A percentile compares a stretch with the other conserved stretches of the same genome.
phyloP scores from a whole-genome alignment of 345 rosid species.

The Gossypium herbaceum region DNA sequence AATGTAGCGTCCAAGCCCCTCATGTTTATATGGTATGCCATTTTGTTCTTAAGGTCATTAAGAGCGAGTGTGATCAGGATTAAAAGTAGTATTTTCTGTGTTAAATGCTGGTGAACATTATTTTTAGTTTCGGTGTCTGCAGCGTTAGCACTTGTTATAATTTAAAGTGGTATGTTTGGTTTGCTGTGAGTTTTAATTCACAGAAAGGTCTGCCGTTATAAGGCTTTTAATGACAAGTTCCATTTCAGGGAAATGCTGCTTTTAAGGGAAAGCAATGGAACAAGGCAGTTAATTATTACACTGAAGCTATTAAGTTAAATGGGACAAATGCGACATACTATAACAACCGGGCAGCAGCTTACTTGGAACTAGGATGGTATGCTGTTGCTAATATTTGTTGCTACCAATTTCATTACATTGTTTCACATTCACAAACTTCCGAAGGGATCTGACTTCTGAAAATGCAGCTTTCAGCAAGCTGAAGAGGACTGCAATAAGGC shows the following conservation, averaged over 20 bases:
- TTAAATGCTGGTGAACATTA: neutral
- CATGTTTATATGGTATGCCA: neutral
- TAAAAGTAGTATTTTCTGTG: neutral
- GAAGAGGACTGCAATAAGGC: slow-evolving; percentile 83
- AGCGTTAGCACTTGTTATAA: neutral
- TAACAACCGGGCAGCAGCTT: slow-evolving; percentile 88
- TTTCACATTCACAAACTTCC: neutral
- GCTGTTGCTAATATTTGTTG: slow-evolving; percentile 1
- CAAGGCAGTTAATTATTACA: slow-evolving; percentile 72
- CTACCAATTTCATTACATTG: slow-evolving; percentile 8
- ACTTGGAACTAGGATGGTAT: slow-evolving; percentile 75
- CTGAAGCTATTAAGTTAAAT: slow-evolving; percentile 82
- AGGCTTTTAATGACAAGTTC: slow-evolving; percentile 15
- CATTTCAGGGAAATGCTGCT: slow-evolving; percentile 84
- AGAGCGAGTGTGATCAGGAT: neutral
- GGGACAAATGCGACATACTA: slow-evolving; percentile 64
- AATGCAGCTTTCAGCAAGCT: slow-evolving; percentile 80
- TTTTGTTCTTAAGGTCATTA: neutral
- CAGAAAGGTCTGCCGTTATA: neutral
- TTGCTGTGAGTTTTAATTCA: neutral
- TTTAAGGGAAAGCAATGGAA: slow-evolving; percentile 80
- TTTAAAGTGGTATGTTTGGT: neutral
- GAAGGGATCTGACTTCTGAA: slow-evolving; percentile 3
- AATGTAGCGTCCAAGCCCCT: neutral
- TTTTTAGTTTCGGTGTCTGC: neutral